Base-by-base conservation (phyloP, 768 basidiomycete species). In the Boletellus sp. region DNA sequence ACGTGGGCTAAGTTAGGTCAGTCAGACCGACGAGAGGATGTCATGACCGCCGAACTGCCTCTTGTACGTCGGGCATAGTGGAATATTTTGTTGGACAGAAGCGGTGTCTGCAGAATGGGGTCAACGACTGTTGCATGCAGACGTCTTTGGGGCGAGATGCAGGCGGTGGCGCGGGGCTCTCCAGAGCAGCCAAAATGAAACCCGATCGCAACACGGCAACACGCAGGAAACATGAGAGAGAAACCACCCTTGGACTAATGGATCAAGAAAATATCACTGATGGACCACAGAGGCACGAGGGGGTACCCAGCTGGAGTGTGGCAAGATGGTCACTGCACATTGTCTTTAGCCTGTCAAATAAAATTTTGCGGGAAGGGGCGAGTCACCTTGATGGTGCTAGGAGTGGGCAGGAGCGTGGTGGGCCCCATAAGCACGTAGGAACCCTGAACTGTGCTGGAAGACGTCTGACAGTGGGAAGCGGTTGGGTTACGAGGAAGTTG, bases 401-500 rank as follows among this genome's bases (percentile, higher is more conserved):
- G 5, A n/a, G 34, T 49, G 37, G 19, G 40, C 9, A 26, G 26
- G 6, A 26, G 9, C 48, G 45, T 36, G 31, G 28, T 35, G 19
- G 5, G 28, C 38, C n/a, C 13, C 10, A 32, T 23, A 11, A 55
- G 44, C 36, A 38, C 40, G 35, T 24, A 26, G 15, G 28, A 24
- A 20, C 23, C 40, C 28, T 38, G 12, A 6, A 35, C 28, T 7
- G 16, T 20, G 19, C 23, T 16, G 26, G 4, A n/a, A 9, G 23
- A 47, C n/a, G 32, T 22, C 19, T 15, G 20, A 12, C 1, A 13
- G 23, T 11, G 15, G 13, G 16, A 15, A 32, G 34, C 23, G 22
- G 20, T 35, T 57, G 40, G 37, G 45, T 26, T 17, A 42, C n/a
- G 47, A 36, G 43, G 22, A 39, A 17, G 40, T 26, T 32, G 22